Conservation (phyloP, 2,329 filamentous ascomycete species). For the Hypoxylon sp. region DNA sequence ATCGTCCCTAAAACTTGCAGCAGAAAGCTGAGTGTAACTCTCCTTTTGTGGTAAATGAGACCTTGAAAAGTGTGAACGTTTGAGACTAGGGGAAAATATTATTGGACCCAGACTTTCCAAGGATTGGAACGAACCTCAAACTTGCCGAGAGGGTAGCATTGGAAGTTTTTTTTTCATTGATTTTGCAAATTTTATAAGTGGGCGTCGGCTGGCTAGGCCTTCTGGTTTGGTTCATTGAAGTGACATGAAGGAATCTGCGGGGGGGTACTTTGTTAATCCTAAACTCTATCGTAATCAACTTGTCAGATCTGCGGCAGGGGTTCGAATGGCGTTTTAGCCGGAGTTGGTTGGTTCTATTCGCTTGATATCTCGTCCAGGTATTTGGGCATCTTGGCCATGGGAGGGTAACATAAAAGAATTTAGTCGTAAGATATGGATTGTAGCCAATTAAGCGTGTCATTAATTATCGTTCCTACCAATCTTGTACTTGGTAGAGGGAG, state of each 20-base stretch:
- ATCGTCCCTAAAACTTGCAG: slow-evolving; percentile 32
- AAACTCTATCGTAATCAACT: slow-evolving; percentile 46
- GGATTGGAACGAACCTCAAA: slow-evolving; percentile 40
- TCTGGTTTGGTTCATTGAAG: slow-evolving; percentile 30
- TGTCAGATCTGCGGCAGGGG: slow-evolving; percentile 48
- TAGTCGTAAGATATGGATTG: slow-evolving; percentile 24
- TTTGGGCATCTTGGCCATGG: slow-evolving; percentile 45
- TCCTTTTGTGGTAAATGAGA: slow-evolving; percentile 45
- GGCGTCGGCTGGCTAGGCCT: slow-evolving; percentile 12
- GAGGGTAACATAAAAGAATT: slow-evolving; percentile 22
- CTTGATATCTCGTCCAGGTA: slow-evolving; percentile 46
- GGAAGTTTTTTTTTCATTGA: slow-evolving; percentile 35
- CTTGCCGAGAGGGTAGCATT: slow-evolving; percentile 37
- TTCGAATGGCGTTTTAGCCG: slow-evolving; percentile 48
- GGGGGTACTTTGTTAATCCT: slow-evolving; percentile 45
- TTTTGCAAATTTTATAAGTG: slow-evolving; percentile 30
- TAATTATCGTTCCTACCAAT: slow-evolving; percentile 29
- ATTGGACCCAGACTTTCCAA: slow-evolving; percentile 44
- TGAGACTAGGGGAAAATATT: slow-evolving; percentile 31
- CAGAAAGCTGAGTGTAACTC: slow-evolving; percentile 26
- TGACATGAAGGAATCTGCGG: slow-evolving; percentile 35
- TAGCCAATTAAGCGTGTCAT: slow-evolving; percentile 30
- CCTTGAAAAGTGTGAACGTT: slow-evolving; percentile 21
- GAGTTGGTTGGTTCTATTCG: slow-evolving; percentile 45
- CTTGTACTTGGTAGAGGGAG: slow-evolving; percentile 11